These are phyloP conservation scores for Orbilia oligospora DNA, from an alignment of 2,329 filamentous ascomycete species.

Conservation along the genomic window DNA sequence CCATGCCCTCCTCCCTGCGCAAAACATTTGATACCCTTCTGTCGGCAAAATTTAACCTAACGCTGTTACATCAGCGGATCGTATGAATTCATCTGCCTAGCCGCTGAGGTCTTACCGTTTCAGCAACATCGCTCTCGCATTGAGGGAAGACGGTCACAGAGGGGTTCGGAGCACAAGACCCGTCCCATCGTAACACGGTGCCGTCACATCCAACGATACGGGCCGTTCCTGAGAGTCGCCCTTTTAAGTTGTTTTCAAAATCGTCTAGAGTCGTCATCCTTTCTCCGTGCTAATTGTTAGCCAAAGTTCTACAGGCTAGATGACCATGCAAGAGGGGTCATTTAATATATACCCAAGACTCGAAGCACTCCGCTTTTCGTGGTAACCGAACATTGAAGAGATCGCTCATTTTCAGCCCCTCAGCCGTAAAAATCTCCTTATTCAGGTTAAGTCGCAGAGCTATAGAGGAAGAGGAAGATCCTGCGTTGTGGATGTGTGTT, in stretches of 20 bases:
- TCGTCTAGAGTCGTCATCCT: conserved; percentile 33
- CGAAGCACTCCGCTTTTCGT: not conserved
- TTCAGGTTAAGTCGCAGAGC: not conserved
- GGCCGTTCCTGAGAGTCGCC: conserved; percentile 28
- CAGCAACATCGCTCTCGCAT: conserved; percentile 47
- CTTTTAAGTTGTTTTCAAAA: conserved; percentile 21
- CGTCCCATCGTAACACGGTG: conserved; percentile 47
- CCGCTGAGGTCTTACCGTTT: conserved; percentile 27
- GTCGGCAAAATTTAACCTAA: conserved; percentile 51
- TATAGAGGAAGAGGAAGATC: not conserved
- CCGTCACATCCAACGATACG: conserved; percentile 41
- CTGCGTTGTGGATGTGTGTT: not conserved
- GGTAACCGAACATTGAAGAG: too few relatives aligned
- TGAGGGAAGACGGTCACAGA: conserved; percentile 26
- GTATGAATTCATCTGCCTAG: not conserved
- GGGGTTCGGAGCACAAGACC: conserved; percentile 28
- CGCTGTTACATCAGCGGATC: not conserved
- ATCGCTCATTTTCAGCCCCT: not conserved
- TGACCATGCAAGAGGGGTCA: not conserved
- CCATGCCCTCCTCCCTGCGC: conserved; percentile 51
- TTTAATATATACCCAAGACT: not conserved
- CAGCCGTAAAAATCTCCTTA: conserved; percentile 2
- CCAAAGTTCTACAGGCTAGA: not conserved
- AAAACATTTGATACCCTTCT: conserved; percentile 44
- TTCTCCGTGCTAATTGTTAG: not conserved